phyloP scores from a whole-genome alignment of 495 filamentous ascomycete species.

The Xylaria longipes region DNA sequence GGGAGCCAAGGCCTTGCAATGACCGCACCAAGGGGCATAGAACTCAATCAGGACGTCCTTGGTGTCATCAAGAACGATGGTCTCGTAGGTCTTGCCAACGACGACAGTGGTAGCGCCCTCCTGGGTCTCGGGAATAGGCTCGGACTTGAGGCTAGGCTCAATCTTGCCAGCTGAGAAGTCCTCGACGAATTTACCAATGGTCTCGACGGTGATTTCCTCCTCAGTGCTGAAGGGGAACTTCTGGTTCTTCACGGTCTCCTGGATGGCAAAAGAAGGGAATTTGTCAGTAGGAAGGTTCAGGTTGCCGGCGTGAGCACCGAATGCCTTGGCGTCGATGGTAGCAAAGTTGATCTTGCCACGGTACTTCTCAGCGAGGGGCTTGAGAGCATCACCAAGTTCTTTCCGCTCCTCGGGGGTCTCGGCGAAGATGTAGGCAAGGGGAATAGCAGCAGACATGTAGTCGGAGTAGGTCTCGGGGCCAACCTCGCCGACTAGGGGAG shows the following conservation, averaged over 20 bases:
- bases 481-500: constrained; percentile 93
- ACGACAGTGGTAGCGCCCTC: constrained; percentile 88
- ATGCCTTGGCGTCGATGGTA: constrained; percentile 94
- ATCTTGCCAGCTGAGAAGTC: constrained; percentile 88
- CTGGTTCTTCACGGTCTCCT: constrained; percentile 93
- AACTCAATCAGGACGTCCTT: constrained; percentile 99
- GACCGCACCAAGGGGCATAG: constrained; percentile 98
- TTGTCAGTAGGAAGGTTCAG: constrained; percentile 94
- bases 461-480: constrained; percentile 96
- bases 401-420: constrained; percentile 90
- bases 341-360: constrained; percentile 94
- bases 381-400: constrained; percentile 69
- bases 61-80: constrained; percentile 87
- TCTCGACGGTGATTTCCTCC: constrained; percentile 76
- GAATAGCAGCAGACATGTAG: constrained; percentile 95
- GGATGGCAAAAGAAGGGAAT: constrained; percentile 98
- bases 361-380: constrained; percentile 71
- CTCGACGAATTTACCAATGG: constrained; percentile 83
- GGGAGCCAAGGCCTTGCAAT: constrained; percentile 94
- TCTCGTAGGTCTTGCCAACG: constrained; percentile 93
- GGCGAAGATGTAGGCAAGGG: constrained; percentile 97
- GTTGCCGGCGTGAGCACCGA: constrained; percentile 94
- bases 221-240: constrained; percentile 95
- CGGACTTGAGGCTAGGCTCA: constrained; percentile 95
- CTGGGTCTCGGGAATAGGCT: constrained; percentile 94